These are phyloP conservation scores for Apiospora hydei DNA, from an alignment of 2,329 filamentous ascomycete species.

Conservation along the genomic window DNA sequence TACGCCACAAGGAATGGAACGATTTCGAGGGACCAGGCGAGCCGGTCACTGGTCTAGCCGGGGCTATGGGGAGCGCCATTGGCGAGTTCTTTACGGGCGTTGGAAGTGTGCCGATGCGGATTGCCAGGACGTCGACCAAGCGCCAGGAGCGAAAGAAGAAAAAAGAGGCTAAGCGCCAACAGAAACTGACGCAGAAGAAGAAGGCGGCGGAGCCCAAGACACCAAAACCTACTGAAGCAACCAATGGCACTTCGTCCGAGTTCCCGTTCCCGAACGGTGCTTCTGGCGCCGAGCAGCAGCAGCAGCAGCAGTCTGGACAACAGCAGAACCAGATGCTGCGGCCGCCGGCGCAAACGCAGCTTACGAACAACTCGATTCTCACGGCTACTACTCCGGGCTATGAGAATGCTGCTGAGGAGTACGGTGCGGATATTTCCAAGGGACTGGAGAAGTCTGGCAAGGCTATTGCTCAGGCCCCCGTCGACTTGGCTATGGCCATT, in stretches of 20 bases:
- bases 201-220: conserved; percentile 31
- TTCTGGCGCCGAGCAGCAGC: conserved; percentile 24
- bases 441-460: conserved; percentile 59
- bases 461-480: conserved; percentile 63
- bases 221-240: conserved; percentile 18
- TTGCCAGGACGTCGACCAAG: conserved; percentile 65
- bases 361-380: conserved; percentile 32
- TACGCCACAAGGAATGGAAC: conserved; percentile 76
- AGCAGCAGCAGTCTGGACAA: conserved; percentile 22
- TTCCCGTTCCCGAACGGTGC: conserved; percentile 23
- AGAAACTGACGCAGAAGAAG: conserved; percentile 33
- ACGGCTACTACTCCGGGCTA: conserved; percentile 39
- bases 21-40: conserved; percentile 80
- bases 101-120: conserved; percentile 67
- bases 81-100: conserved; percentile 68
- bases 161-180: conserved; percentile 43
- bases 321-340: conserved; percentile 18
- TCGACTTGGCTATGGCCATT: conserved; percentile 66
- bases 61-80: conserved; percentile 65
- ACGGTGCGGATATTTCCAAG: conserved; percentile 57
- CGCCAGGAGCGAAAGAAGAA: conserved; percentile 59
- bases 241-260: background rate
- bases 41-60: conserved; percentile 71
- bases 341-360: conserved; percentile 8
- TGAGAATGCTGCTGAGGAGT: conserved; percentile 47